Conservation (phyloP, 2,329 filamentous ascomycete genomes). For the Penicillium sp. region DNA sequence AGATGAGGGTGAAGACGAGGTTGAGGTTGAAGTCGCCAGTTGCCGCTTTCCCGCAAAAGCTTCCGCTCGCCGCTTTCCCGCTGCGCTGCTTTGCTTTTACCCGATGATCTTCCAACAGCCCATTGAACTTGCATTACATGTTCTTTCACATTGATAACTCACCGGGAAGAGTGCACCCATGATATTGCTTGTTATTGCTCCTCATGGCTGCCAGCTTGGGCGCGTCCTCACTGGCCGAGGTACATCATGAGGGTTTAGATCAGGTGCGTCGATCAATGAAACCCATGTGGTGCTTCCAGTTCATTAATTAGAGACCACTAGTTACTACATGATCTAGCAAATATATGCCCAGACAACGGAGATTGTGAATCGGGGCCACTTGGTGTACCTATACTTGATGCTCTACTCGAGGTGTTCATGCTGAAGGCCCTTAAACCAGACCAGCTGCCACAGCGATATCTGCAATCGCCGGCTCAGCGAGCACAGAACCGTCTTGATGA, state of each 20-base stretch:
- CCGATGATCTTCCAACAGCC: too few relatives aligned
- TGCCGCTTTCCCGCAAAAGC: not conserved
- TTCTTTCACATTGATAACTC: too few relatives aligned
- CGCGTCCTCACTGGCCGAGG: constrained; percentile 56
- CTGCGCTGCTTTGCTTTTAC: too few relatives aligned
- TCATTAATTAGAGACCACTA: not conserved
- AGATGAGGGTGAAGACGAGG: too few relatives aligned
- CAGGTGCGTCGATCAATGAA: constrained; percentile 49
- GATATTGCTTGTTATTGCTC: constrained; percentile 44
- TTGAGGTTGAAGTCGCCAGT: too few relatives aligned
- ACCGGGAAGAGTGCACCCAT: constrained; percentile 50
- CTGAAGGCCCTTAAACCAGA: constrained; percentile 15
- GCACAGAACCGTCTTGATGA: constrained; percentile 9
- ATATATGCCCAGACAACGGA: constrained; percentile 28
- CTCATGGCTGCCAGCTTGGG: constrained; percentile 52
- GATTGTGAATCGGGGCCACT: constrained; percentile 33
- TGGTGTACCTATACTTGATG: constrained; percentile 54
- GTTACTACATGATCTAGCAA: constrained; percentile 36
- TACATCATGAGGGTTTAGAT: constrained; percentile 54
- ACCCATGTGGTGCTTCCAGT: not conserved
- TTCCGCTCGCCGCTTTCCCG: not conserved
- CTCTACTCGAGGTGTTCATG: constrained; percentile 44
- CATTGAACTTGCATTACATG: not conserved
- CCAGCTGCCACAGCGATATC: constrained; percentile 8
- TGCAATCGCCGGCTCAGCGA: not conserved